These are phyloP conservation scores for Cystobasidium sp. DNA, from an alignment of 1,284 basidiomycete species.

Conservation along the genomic window DNA sequence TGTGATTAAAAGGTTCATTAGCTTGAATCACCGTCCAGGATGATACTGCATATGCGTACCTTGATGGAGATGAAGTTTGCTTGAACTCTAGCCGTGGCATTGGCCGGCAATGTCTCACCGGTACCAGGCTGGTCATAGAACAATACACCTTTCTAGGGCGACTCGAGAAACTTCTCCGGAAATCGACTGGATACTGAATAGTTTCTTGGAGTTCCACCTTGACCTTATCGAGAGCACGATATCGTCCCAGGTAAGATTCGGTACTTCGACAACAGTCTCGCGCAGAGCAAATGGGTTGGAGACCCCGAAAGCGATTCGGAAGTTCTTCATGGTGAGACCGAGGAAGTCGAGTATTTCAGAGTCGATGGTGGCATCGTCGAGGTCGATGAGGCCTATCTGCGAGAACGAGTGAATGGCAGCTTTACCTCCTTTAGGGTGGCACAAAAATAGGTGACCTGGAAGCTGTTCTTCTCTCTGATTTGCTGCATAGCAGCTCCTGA, in stretches of 20 bases:
- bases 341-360: slow-evolving; percentile 95
- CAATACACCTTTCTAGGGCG: slow-evolving; percentile 96
- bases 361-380: slow-evolving; percentile 82
- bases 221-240: slow-evolving; percentile 99
- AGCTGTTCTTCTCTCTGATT: slow-evolving; percentile 96
- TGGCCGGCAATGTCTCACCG: slow-evolving; percentile 92
- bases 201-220: slow-evolving; percentile 99
- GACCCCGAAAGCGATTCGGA: slow-evolving; percentile 91
- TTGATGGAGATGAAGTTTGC: slow-evolving; percentile 98
- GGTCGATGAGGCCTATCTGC: slow-evolving; percentile 54
- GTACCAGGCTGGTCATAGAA: slow-evolving; percentile 98
- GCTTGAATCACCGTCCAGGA: too few relatives aligned
- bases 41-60: slow-evolving; percentile 57
- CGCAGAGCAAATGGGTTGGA: slow-evolving; percentile 96
- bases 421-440: neutral
- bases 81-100: slow-evolving; percentile 97
- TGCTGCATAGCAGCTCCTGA: slow-evolving; percentile 99
- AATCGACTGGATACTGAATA: slow-evolving; percentile 99
- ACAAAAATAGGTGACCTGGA: slow-evolving; percentile 59
- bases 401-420: neutral
- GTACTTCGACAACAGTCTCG: slow-evolving; percentile 95
- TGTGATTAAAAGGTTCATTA: neutral
- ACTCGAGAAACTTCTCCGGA: slow-evolving; percentile 99
- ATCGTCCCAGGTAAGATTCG: slow-evolving; percentile 97
- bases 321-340: slow-evolving; percentile 97